A percentile compares a stretch with the other conserved stretches of the same genome.
These are phyloP conservation scores for Lodderomyces parapsilosis DNA, from an alignment of 1,139 yeast species.

Conservation along the genomic window DNA sequence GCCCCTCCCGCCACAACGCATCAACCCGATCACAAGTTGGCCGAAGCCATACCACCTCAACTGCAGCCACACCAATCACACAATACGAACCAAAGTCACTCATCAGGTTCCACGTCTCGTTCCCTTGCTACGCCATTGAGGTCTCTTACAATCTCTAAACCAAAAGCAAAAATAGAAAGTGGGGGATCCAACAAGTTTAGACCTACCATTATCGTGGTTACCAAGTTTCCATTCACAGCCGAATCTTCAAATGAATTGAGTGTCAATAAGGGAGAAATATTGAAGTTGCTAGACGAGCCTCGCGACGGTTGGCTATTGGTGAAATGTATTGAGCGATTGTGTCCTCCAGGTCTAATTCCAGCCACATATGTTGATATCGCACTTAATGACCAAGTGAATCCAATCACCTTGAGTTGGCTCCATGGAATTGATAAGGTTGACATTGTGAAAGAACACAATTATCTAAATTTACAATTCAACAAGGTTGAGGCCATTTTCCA, in stretches of 20 bases:
- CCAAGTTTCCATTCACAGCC: constrained; percentile 35
- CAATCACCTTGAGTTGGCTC: constrained; percentile 39
- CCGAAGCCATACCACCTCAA: not conserved
- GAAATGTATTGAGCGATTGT: constrained; percentile 38
- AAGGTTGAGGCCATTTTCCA: constrained; percentile 18
- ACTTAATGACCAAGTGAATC: constrained; percentile 38
- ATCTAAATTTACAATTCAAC: constrained; percentile 16
- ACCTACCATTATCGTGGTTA: constrained; percentile 37
- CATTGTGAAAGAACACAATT: constrained; percentile 14
- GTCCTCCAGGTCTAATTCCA: constrained; percentile 40
- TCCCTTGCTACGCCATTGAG: constrained; percentile 7
- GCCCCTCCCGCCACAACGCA: not conserved
- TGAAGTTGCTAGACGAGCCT: constrained; percentile 38
- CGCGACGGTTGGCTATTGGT: constrained; percentile 47
- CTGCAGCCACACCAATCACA: not conserved
- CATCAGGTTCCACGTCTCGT: not conserved
- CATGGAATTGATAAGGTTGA: constrained; percentile 7
- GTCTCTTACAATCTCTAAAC: constrained; percentile 13
- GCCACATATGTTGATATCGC: constrained; percentile 47
- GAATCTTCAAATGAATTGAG: constrained; percentile 35
- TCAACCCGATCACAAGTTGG: not conserved
- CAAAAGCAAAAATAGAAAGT: constrained; percentile 8
- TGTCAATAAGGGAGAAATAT: constrained; percentile 38
- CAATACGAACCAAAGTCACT: not conserved
- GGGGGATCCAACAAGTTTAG: constrained; percentile 13